phyloP scores from a whole-genome alignment of 768 basidiomycete genomes.

The Agrocybe pediades region DNA sequence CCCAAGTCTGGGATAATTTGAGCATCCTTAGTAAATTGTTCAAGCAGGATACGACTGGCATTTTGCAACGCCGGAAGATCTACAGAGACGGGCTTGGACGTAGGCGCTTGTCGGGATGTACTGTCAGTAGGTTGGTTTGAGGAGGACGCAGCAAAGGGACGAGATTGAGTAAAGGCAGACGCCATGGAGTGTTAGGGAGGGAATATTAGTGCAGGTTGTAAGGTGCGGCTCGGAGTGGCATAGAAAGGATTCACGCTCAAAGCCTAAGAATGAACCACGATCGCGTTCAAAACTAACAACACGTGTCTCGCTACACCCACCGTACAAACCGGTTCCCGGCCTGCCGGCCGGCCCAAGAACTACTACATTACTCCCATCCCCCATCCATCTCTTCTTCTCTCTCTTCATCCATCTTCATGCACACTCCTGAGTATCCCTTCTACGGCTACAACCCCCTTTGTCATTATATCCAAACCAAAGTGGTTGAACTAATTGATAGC shows the following conservation, averaged over 20 bases:
- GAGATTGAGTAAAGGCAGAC: slow-evolving; percentile 16
- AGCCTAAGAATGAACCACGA: slow-evolving; percentile 13
- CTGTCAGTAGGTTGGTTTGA: slow-evolving; percentile 13
- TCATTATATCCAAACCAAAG: slow-evolving; percentile 17
- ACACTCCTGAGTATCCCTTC: slow-evolving; percentile 10
- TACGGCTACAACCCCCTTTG: background rate
- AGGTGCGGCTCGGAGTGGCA: slow-evolving; percentile 8
- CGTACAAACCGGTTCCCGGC: too few relatives aligned
- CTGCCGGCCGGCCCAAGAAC: too few relatives aligned
- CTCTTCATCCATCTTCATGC: background rate
- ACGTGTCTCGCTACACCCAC: slow-evolving; percentile 27
- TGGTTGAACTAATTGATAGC: slow-evolving; percentile 19
- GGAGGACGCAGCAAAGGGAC: slow-evolving; percentile 19
- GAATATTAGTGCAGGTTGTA: background rate
- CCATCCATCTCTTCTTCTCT: background rate
- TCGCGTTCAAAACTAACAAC: slow-evolving; percentile 30
- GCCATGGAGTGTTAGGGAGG: slow-evolving; percentile 13
- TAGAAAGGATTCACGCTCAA: slow-evolving; percentile 8
- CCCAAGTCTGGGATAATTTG: slow-evolving; percentile 76
- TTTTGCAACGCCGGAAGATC: slow-evolving; percentile 65
- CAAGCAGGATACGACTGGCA: slow-evolving; percentile 68
- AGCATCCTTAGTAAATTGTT: slow-evolving; percentile 71
- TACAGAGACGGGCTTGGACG: slow-evolving; percentile 38
- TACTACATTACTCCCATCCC: background rate
- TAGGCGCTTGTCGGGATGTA: slow-evolving; percentile 24